Evolutionary conservation across 2,329 filamentous ascomycete genomes (phyloP).

Genomic region (Stagonosporopsis chrysanthemi): DNA sequence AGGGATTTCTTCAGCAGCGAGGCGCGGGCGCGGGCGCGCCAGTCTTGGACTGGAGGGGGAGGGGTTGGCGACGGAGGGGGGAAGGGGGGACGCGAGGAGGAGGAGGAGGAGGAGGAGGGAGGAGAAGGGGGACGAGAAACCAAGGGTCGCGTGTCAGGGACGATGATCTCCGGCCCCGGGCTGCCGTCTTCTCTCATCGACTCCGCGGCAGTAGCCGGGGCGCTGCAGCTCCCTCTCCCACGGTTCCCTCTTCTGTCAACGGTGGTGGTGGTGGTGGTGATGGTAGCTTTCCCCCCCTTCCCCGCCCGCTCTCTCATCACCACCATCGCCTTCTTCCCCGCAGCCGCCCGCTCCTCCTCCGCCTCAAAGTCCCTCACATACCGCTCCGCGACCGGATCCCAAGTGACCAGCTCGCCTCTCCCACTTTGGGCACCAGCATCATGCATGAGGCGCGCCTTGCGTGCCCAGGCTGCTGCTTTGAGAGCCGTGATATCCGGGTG

Average conservation of each 20-base stretch:
- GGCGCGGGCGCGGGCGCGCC: neutral
- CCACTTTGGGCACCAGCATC: neutral
- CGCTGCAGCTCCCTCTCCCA: too few species aligned
- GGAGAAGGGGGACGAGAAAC: too few species aligned
- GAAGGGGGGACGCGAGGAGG: neutral
- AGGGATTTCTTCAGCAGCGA: slow-evolving; percentile 9
- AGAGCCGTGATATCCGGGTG: too few species aligned
- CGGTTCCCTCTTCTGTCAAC: too few species aligned
- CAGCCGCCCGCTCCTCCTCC: neutral
- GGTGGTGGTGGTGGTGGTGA: too few species aligned
- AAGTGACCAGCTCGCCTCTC: too few species aligned
- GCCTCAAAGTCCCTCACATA: neutral
- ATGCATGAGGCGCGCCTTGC: slow-evolving; percentile 2
- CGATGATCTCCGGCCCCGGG: too few species aligned
- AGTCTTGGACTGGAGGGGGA: neutral
- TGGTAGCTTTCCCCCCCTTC: neutral
- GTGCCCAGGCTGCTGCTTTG: neutral
- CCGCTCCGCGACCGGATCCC: neutral
- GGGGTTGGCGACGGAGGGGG: neutral
- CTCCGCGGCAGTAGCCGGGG: too few species aligned
- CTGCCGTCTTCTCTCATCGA: too few species aligned
- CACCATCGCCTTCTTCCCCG: too few species aligned
- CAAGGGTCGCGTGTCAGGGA: too few species aligned
- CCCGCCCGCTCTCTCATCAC: too few species aligned
- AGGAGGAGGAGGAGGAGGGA: neutral